These are phyloP conservation scores for Podospora comata DNA, from an alignment of 495 filamentous ascomycete genomes.

Conservation along the genomic window DNA sequence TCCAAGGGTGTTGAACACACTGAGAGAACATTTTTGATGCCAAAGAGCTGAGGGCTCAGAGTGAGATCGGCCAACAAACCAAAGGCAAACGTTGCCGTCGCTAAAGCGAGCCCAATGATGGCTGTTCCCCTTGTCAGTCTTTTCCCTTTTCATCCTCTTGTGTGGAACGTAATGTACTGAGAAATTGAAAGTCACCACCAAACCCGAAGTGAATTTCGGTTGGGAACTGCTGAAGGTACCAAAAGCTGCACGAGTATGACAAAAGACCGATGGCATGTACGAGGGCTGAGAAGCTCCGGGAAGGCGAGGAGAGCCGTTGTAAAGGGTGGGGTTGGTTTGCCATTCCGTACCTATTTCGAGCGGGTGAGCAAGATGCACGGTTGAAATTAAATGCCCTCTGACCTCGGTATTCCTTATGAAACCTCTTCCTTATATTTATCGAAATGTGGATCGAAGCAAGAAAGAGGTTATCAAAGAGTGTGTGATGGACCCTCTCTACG, in stretches of 20 bases:
- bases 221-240: conserved; percentile 47
- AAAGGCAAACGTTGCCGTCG: conserved; percentile 63
- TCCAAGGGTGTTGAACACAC: conserved; percentile 74
- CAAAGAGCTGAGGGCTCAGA: conserved; percentile 60
- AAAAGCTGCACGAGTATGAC: conserved; percentile 67
- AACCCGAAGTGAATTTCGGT: conserved; percentile 61
- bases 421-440: background rate
- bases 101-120: conserved; percentile 71
- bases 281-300: conserved; percentile 62
- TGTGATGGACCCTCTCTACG: background rate
- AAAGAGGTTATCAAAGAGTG: background rate
- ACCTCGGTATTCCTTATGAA: background rate
- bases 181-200: conserved; percentile 81
- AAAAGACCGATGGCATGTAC: conserved; percentile 67
- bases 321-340: conserved; percentile 69
- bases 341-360: conserved; percentile 16
- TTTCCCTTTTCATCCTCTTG: too few relatives aligned
- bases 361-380: background rate
- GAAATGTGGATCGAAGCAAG: background rate
- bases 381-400: background rate
- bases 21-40: conserved; percentile 69
- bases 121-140: conserved; percentile 24
- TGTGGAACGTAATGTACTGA: conserved; percentile 39
- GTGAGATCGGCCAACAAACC: conserved; percentile 76
- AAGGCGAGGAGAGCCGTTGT: conserved; percentile 69